Evolutionary conservation across 2,329 filamentous ascomycete species (phyloP).

Genomic region (Fonsecaea monophora): DNA sequence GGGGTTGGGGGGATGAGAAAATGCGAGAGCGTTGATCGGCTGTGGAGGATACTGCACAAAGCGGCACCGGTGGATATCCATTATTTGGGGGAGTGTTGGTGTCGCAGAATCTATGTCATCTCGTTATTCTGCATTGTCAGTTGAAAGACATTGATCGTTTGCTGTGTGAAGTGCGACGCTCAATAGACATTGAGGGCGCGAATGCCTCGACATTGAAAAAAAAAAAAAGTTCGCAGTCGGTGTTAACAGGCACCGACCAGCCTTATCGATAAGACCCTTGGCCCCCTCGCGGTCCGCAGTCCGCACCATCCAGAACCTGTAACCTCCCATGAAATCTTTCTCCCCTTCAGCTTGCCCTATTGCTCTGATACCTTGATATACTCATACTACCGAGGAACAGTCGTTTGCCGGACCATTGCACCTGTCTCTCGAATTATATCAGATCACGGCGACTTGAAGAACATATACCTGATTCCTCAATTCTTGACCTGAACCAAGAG

Average conservation of each 20-base stretch:
- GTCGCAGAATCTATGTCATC: background rate
- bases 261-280: slow-evolving; percentile 16
- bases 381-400: background rate
- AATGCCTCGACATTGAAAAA: background rate
- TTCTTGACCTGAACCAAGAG: background rate
- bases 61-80: slow-evolving; percentile 97
- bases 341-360: background rate
- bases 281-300: background rate
- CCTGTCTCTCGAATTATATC: background rate
- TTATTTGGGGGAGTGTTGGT: slow-evolving; percentile 47
- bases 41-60: slow-evolving; percentile 93
- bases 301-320: background rate
- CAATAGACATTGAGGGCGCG: background rate
- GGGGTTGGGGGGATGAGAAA: slow-evolving; percentile 74
- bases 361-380: background rate
- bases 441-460: background rate
- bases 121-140: background rate
- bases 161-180: background rate
- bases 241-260: slow-evolving; percentile 13
- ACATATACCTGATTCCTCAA: background rate
- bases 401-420: background rate
- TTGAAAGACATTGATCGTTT: background rate
- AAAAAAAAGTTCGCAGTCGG: slow-evolving; percentile 15
- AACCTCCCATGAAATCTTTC: background rate
- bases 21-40: slow-evolving; percentile 92